A percentile compares a stretch with the other conserved stretches of the same genome.
Conservation (phyloP, 345 rosid genomes). For the Populus simonii region DNA sequence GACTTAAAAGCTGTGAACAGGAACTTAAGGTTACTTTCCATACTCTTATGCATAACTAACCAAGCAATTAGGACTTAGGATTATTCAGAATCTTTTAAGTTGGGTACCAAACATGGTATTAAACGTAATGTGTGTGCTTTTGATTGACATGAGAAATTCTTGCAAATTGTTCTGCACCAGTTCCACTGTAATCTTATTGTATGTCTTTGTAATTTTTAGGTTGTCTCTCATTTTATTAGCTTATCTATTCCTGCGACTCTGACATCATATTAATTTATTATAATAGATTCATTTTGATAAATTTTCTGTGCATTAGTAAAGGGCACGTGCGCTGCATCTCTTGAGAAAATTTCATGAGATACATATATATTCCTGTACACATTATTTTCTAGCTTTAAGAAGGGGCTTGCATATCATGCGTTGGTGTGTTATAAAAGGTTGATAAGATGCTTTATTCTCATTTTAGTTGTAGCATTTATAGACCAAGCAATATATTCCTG, state of each 20-base stretch:
- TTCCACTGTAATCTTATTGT: too few species aligned
- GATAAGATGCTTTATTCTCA: neutral
- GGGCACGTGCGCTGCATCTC: neutral
- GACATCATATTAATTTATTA: too few species aligned
- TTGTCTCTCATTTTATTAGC: too few species aligned
- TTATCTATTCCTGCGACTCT: too few species aligned
- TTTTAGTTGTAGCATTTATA: neutral
- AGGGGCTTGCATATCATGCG: neutral
- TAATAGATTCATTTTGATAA: neutral
- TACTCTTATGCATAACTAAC: neutral
- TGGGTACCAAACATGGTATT: too few species aligned
- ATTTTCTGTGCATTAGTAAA: neutral
- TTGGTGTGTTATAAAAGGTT: too few species aligned
- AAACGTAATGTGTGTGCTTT: too few species aligned
- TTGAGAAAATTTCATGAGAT: neutral
- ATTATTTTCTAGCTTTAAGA: too few species aligned
- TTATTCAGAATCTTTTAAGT: neutral
- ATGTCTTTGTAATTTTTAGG: too few species aligned
- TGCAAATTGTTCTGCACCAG: too few species aligned
- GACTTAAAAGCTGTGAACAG: conserved; percentile 60
- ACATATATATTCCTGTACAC: neutral
- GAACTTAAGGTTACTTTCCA: conserved; percentile 68
- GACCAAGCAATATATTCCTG: neutral
- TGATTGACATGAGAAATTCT: too few species aligned
- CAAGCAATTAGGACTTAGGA: neutral